Evolutionary conservation across 352 stramenopile genomes (phyloP), one percentile per base, ranked within the genome.

Genomic region (Aphanomyces stellatus): DNA sequence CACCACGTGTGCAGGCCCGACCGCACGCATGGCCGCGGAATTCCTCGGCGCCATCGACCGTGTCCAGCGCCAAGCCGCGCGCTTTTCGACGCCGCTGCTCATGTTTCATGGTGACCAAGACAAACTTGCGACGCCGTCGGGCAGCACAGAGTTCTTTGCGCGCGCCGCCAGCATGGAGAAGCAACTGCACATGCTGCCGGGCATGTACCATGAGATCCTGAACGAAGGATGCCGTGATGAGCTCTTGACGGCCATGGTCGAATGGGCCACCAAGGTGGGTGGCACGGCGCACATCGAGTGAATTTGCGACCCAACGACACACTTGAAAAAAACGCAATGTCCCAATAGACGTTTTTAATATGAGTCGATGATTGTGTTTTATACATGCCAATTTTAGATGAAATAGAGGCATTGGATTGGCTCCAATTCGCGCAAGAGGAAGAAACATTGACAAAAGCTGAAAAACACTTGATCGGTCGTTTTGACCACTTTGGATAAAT

Each of bases 231-330:
- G 65, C 13, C 64, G 74, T 22, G 69, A 81, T 40, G 65, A 75
- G 27, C 53, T 75, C n/a, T 2, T 81, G 30, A 22, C 65, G 17
- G 69, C 73, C 15, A 71, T 85, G 6, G 28, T 77, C 17, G 43
- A 55, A 6, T 85, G 77, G 77, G 74, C 77, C 62, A 57, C 71
- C n/a, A n/a, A n/a, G n/a, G n/a, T n/a, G n/a, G n/a, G n/a, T n/a
- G n/a, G n/a, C n/a, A n/a, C n/a, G n/a, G n/a, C n/a, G n/a, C n/a
- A n/a, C n/a, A n/a, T n/a, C n/a, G n/a, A n/a, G n/a, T n/a, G n/a
- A n/a, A n/a, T n/a, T n/a, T n/a, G n/a, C n/a, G n/a, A n/a, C n/a
- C n/a, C n/a, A n/a, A n/a, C n/a, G n/a, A n/a, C n/a, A n/a, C n/a
- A n/a, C n/a, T n/a, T n/a, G n/a, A n/a, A n/a, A n/a, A n/a, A n/a